Base-by-base conservation (phyloP, 179 eudicot species). In the Beta lomatogona region DNA sequence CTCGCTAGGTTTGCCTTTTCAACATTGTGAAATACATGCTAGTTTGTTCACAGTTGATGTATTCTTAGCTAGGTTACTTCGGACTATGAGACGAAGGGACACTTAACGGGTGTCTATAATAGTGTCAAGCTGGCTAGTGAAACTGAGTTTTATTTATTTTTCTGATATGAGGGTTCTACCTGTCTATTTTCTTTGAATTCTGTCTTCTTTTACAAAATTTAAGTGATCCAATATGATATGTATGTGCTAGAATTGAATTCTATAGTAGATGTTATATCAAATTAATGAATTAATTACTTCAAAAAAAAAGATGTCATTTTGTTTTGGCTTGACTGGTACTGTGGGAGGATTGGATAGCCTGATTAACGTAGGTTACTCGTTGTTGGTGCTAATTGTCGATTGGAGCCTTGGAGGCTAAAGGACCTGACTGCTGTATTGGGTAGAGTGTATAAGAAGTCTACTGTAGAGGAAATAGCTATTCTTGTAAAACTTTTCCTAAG, bases 301-400 rank as follows among this genome's bases (percentile, higher is more conserved):
- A 0, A 36, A 36, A 36, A 31, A 31, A 36, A 36, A 36, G 41
- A 36, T 36, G 41, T 36, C 41, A 12, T 70, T 2, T 72, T n/a
- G 44, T 50, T 19, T 72, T 48, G 10, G 11, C 22, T 2, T 13
- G 77, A 9, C 44, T 8, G 66, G 14, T 64, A 50, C n/a, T 52
- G 54, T 75, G 18, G 67, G 46, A 66, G 58, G 9, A 53, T 68
- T 4, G 44, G 21, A 75, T n/a, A 52, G 52, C 44, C 13, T 57
- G 52, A 14, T 15, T 28, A 74, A 74, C 14, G 8, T 73, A 54
- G 77, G 31, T 16, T 1, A 12, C 50, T 19, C 11, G 31, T 7
- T 45, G 41, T 18, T 76, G 69, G 18, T 76, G 31, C 53, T n/a
- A 28, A 11, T 76, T 76, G 58, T 61, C 57, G n/a, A 57, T 54